Conservation (phyloP, 148 eudicot species). For the Fagopyrum tataricum region DNA sequence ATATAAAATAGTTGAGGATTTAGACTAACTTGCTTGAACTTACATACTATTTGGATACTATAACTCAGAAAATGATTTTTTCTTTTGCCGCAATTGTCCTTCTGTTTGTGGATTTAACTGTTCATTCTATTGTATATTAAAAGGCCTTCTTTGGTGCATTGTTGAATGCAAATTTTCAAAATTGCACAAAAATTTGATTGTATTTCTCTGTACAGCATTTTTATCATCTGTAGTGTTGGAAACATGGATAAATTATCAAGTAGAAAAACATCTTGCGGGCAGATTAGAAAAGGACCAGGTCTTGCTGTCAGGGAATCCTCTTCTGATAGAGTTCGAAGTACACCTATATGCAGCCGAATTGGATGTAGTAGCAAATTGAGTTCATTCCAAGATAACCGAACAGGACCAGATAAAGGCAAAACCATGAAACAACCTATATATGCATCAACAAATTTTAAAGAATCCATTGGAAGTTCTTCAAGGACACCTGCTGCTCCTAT, state of each 20-base stretch:
- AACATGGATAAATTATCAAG: constrained; percentile 47
- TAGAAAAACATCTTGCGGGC: constrained; percentile 33
- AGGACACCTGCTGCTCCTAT: constrained; percentile 19
- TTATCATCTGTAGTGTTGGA: constrained; percentile 1
- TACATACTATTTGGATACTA: not conserved
- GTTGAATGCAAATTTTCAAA: not conserved
- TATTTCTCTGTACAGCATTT: not conserved
- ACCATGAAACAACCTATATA: constrained; percentile 29
- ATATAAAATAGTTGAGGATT: not conserved
- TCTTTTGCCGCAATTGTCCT: not conserved
- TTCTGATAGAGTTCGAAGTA: constrained; percentile 25
- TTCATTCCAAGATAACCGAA: constrained; percentile 4
- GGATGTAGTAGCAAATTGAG: constrained; percentile 76
- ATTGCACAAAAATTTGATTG: not conserved
- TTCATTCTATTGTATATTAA: not conserved
- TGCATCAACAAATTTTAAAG: constrained; percentile 37
- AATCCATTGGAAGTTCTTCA: constrained; percentile 32
- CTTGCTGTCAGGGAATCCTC: constrained; percentile 33
- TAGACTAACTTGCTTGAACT: not conserved
- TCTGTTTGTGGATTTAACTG: not conserved
- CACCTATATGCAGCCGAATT: constrained; percentile 63
- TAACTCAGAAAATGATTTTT: not conserved
- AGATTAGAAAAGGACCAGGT: constrained; percentile 39
- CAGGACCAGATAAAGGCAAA: constrained; percentile 36
- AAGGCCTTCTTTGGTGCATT: not conserved